phyloP scores from a whole-genome alignment of 805 yeast genomes.

The Wickerhamomyces strasburgensis region DNA sequence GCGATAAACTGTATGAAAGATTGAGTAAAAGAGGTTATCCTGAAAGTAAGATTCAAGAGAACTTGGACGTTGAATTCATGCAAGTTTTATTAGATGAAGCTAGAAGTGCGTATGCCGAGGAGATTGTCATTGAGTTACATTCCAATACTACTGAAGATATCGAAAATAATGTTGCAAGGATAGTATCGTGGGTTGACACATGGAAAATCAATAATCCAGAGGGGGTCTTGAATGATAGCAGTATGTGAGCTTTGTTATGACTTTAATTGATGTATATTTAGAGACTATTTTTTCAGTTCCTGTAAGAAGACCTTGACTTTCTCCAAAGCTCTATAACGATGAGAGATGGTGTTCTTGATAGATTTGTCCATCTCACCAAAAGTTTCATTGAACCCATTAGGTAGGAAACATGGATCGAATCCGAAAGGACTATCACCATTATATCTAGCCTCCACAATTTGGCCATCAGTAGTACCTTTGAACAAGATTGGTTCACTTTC shows the following conservation, averaged over 20 bases:
- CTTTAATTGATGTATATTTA: too few species aligned
- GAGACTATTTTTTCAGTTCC: constrained; percentile 18
- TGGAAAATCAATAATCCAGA: constrained; percentile 69
- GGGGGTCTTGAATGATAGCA: constrained; percentile 50
- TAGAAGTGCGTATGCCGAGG: constrained; percentile 69
- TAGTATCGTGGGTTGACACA: constrained; percentile 64
- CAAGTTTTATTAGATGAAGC: constrained; percentile 87
- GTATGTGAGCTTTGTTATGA: too few species aligned
- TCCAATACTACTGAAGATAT: constrained; percentile 72
- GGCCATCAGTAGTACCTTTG: constrained; percentile 81
- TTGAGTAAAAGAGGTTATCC: constrained; percentile 72
- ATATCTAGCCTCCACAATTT: constrained; percentile 52
- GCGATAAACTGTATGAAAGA: constrained; percentile 79
- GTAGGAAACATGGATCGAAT: constrained; percentile 90
- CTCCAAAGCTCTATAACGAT: constrained; percentile 78
- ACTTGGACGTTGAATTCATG: constrained; percentile 96
- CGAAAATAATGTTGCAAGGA: constrained; percentile 77
- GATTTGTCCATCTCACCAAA: constrained; percentile 86
- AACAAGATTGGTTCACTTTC: constrained; percentile 68
- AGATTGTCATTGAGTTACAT: constrained; percentile 73
- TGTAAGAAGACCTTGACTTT: constrained; percentile 57
- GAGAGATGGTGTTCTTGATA: constrained; percentile 78
- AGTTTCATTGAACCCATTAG: constrained; percentile 66
- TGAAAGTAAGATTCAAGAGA: constrained; percentile 80
- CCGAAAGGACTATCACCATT: constrained; percentile 86